Conservation (phyloP, 2,329 filamentous ascomycete genomes). For the Emergomyces pasteurianus region DNA sequence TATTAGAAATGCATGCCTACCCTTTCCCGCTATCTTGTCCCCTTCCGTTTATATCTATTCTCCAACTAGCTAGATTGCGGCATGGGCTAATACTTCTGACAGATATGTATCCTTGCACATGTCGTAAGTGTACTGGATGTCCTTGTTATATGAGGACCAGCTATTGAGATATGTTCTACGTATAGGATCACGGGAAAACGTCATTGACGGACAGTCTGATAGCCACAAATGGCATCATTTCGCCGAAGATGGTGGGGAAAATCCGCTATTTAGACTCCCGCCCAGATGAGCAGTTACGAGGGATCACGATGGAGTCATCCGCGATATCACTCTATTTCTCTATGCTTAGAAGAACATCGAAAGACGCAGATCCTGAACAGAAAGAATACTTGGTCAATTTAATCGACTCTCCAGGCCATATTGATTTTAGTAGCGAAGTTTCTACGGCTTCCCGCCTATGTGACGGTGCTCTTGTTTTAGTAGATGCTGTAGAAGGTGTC, state of each 20-base stretch:
- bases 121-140: slow-evolving; percentile 46
- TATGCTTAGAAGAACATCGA: slow-evolving; percentile 62
- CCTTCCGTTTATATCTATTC: neutral
- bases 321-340: slow-evolving; percentile 96
- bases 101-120: slow-evolving; percentile 93
- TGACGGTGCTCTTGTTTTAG: slow-evolving; percentile 85
- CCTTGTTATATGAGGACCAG: neutral
- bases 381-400: slow-evolving; percentile 94
- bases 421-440: slow-evolving; percentile 97
- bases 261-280: slow-evolving; percentile 95
- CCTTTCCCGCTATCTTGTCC: slow-evolving; percentile 5
- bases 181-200: slow-evolving; percentile 88
- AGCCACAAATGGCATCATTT: slow-evolving; percentile 98
- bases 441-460: slow-evolving; percentile 90
- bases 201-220: slow-evolving; percentile 92
- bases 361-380: slow-evolving; percentile 55
- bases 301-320: slow-evolving; percentile 99
- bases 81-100: slow-evolving; percentile 22
- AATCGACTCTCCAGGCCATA: slow-evolving; percentile 95
- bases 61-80: neutral
- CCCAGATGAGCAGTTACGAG: slow-evolving; percentile 87
- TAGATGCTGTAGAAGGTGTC: slow-evolving; percentile 94
- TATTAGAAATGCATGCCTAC: slow-evolving; percentile 70
- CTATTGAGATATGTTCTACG: slow-evolving; percentile 9
- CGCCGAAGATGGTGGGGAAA: slow-evolving; percentile 91